phyloP scores from a whole-genome alignment of 352 stramenopile genomes.

The Plasmopara viticola region DNA sequence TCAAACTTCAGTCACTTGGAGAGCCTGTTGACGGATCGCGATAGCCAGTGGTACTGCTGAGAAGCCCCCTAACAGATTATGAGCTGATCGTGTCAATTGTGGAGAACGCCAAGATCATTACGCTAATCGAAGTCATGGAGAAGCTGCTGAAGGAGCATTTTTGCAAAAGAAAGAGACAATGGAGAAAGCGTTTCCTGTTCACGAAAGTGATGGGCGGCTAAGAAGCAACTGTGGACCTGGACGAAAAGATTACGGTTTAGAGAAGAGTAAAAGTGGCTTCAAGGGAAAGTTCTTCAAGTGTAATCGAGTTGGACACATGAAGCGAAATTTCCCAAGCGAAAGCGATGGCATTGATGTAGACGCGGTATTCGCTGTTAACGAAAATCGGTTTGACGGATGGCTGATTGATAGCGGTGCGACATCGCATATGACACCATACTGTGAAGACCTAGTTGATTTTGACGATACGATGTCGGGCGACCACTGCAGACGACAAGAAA shows the following conservation, averaged over 20 bases:
- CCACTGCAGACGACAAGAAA: neutral
- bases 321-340: neutral
- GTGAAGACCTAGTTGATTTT: slow-evolving; percentile 1
- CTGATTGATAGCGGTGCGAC: slow-evolving; percentile 2
- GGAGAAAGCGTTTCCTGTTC: neutral
- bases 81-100: neutral
- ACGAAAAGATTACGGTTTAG: neutral
- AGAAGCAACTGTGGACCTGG: slow-evolving; percentile 1
- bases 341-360: neutral
- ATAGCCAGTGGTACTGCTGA: neutral
- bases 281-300: neutral
- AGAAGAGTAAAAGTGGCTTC: neutral
- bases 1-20: neutral
- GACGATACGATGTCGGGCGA: neutral
- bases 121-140: neutral
- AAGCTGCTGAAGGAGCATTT: neutral
- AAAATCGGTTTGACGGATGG: neutral
- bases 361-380: neutral
- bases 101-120: neutral
- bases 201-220: neutral
- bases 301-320: neutral
- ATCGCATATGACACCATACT: slow-evolving; percentile 12
- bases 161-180: neutral
- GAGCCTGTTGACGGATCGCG: neutral
- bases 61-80: neutral